Evolutionary conservation across 2,329 filamentous ascomycete species (phyloP), one percentile per base, ranked within the genome.

Genomic region (Bimuria novae-zelandiae): DNA sequence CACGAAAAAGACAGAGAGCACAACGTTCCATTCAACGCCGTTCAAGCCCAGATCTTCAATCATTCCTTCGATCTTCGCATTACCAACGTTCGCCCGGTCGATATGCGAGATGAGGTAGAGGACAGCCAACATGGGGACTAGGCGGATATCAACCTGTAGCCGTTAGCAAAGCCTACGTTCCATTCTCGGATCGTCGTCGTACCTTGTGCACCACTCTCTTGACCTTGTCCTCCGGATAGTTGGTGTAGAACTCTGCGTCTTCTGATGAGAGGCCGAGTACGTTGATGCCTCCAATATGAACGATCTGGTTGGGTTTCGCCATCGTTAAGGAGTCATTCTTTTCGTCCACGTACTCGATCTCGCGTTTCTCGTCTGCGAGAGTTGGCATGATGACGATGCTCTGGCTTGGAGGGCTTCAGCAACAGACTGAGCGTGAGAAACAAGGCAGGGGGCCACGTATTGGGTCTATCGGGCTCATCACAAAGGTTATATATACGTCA

Each of bases 101-200:
- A 72, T 58, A 52, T 70, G 70, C 1, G 69, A 65, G 1, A 71
- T 52, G 4, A 72, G 54, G 32, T 71, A 72, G 1, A 82, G 63
- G 4, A 79, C 49, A 50, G 73, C 77, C 8, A 83, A 64, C 14
- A 79, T 75, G 0, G 80, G 80, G 6, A 82, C 64, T 22, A 82
- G 71, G 40, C 76, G 72, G 12, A 79, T 53, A 56, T 82, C 80
- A 44, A 75, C 61, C 53, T 43, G n/a, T n/a, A n/a, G n/a, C n/a
- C n/a, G n/a, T n/a, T n/a, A n/a, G n/a, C n/a, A n/a, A n/a, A n/a
- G n/a, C n/a, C n/a, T n/a, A n/a, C n/a, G n/a, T 61, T 56, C 1
- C 65, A 61, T 1, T 64, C 48, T 6, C 64, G 64, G 60, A 62
- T 68, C 43, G 60, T 52, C 1, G 64, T 65, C 66, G 67, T 3